A percentile compares a stretch with the other conserved stretches of the same genome.
Conservation (phyloP, 2,329 filamentous ascomycete species). For the Zasmidium cellare region DNA sequence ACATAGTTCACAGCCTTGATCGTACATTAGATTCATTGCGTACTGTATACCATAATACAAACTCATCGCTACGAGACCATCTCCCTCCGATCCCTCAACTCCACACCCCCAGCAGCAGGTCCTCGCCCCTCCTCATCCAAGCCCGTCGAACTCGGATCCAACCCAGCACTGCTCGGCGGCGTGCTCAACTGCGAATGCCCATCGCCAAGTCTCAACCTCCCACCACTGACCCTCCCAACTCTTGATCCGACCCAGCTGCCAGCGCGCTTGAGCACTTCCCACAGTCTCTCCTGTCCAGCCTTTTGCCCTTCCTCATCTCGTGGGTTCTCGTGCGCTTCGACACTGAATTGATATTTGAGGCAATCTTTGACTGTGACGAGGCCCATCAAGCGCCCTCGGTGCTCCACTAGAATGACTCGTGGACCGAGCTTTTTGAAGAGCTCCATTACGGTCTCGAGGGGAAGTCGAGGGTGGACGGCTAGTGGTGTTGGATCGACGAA, state of each 20-base stretch:
- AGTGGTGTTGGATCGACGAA: slow-evolving; percentile 90
- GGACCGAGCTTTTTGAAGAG: slow-evolving; percentile 98
- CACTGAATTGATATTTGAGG: slow-evolving; percentile 95
- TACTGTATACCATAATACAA: slow-evolving; percentile 1
- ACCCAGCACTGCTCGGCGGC: slow-evolving; percentile 4
- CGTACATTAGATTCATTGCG: too few relatives aligned
- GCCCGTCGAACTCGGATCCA: slow-evolving; percentile 6
- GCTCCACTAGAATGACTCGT: slow-evolving; percentile 87
- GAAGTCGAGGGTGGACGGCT: slow-evolving; percentile 84
- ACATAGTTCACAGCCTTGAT: too few relatives aligned
- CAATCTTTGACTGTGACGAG: slow-evolving; percentile 97
- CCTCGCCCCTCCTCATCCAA: slow-evolving; percentile 18
- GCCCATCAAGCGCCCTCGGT: slow-evolving; percentile 78
- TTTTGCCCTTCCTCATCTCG: slow-evolving; percentile 57
- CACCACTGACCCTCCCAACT: slow-evolving; percentile 19
- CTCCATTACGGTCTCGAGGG: slow-evolving; percentile 97
- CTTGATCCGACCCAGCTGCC: slow-evolving; percentile 30
- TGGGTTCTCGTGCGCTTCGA: slow-evolving; percentile 78
- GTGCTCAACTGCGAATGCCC: slow-evolving; percentile 12
- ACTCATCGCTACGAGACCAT: slow-evolving; percentile 7
- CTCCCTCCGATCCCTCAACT: slow-evolving; percentile 41
- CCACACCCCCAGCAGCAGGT: slow-evolving; percentile 26
- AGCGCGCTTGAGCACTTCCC: slow-evolving; percentile 44
- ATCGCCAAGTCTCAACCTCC: slow-evolving; percentile 25
- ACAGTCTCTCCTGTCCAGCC: slow-evolving; percentile 65